Evolutionary conservation across 2,329 filamentous ascomycete genomes (phyloP), one percentile per base, ranked within the genome.

Genomic region (Alternaria longipes): DNA sequence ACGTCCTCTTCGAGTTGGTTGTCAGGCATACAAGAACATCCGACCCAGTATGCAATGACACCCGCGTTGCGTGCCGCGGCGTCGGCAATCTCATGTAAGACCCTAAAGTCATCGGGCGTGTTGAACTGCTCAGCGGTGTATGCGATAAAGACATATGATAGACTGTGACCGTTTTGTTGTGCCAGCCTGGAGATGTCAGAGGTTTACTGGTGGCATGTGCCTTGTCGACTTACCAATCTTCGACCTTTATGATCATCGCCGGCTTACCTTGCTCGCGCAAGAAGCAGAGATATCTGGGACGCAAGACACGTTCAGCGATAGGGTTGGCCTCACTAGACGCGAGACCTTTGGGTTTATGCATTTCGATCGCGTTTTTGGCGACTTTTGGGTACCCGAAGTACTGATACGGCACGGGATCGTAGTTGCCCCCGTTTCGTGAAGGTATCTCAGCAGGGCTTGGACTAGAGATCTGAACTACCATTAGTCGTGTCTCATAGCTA

Each of bases 11-110:
- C 38, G 45, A 78, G 38, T 62, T 76, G 58, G 49, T 74, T 68
- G 26, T 81, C 77, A 3, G 76, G 74, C 60, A 83, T 80, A 60
- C 81, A 83, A 47, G 77, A 78, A 59, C 78, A 81, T 12, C 79
- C 80, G 8, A 82, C 64, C 81, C 81, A 83, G 60, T 82, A 83
- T 0, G 80, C 81, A 14, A 66, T 62, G 5, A 79, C 78, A 1
- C 75, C 77, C 4, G 78, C 79, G 22, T 71, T 68, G 8, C 70
- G 70, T 2, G 81, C 78, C 0, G 81, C 81, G 2, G 72, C 70
- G 42, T 80, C 77, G 4, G 78, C 80, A 50, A 80, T 80, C 18
- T 73, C 60, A 20, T 79, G 73, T 2, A 82, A 63, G 0, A 58
- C 69, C 9, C 67, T 58, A 0, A 81, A 67, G 0, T 69, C 70